phyloP scores from a whole-genome alignment of 306 rosid species.

The Fragaria nilgerrensis region DNA sequence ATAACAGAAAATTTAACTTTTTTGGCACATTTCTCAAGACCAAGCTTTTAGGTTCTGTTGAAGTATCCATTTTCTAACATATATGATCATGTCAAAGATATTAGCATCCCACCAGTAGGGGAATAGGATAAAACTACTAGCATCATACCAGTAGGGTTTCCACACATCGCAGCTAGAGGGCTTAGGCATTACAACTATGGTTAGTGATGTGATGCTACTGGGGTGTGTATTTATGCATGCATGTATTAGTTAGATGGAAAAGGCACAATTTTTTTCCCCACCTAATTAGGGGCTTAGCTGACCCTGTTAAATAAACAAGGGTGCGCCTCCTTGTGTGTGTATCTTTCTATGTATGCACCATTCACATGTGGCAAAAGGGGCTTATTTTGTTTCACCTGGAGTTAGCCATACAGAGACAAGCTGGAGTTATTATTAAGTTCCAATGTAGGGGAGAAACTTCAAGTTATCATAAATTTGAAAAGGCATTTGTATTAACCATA shows the following conservation, averaged over 20 bases:
- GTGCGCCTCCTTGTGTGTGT: neutral
- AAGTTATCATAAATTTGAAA: neutral
- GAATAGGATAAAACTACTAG: neutral
- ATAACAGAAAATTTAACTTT: neutral
- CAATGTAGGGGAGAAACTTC: neutral
- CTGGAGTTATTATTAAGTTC: neutral
- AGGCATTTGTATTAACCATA: conserved; percentile 1
- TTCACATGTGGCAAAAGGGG: neutral
- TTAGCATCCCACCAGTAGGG: neutral
- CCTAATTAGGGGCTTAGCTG: neutral
- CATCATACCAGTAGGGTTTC: neutral
- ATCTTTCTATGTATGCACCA: too few species aligned
- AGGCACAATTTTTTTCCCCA: too few species aligned
- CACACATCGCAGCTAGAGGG: neutral
- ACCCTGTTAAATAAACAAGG: neutral
- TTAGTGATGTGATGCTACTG: neutral
- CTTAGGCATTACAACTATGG: neutral
- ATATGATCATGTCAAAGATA: neutral
- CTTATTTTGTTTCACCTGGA: neutral
- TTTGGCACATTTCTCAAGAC: neutral
- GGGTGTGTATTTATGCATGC: neutral
- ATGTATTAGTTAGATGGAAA: neutral
- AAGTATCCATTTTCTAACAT: neutral
- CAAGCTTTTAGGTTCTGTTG: conserved; percentile 1
- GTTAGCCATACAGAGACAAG: neutral